Conservation (phyloP, 2,329 filamentous ascomycete species). For the Diaporthe capsici region DNA sequence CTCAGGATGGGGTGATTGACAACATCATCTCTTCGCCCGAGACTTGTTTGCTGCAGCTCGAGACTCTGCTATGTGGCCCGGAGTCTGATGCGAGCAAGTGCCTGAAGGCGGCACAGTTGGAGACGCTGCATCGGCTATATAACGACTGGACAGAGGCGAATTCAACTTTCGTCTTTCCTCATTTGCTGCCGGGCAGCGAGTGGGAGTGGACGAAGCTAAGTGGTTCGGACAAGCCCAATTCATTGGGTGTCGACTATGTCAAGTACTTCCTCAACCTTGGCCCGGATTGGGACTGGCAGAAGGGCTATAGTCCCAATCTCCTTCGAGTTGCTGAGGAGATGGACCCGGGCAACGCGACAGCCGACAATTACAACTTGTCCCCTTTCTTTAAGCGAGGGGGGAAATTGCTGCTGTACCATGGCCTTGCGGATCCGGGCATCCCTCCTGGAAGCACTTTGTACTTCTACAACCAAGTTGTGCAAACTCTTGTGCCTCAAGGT, state of each 20-base stretch:
- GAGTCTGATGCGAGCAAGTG: neutral
- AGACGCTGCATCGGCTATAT: neutral
- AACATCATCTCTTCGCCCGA: conserved; percentile 41
- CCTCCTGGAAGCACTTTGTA: conserved; percentile 51
- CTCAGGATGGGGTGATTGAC: conserved; percentile 40
- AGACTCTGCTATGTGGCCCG: conserved; percentile 37
- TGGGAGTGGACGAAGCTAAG: neutral
- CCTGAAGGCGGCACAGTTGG: neutral
- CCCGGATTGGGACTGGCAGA: neutral
- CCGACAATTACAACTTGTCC: conserved; percentile 39
- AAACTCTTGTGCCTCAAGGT: conserved; percentile 40
- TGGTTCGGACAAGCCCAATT: neutral
- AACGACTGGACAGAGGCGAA: neutral
- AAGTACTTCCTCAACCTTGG: neutral
- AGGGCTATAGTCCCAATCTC: neutral
- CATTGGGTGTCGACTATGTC: neutral
- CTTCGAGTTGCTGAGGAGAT: neutral
- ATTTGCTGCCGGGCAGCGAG: neutral
- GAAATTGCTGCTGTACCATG: conserved; percentile 62
- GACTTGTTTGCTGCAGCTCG: conserved; percentile 39
- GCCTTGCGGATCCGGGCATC: conserved; percentile 59
- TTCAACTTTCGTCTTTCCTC: neutral
- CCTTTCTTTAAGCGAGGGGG: conserved; percentile 51
- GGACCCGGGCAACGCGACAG: conserved; percentile 35
- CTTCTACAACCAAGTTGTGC: neutral